These are phyloP conservation scores for Chlamydomonas urium DNA, from an alignment of 139 green algal species.

Conservation along the genomic window DNA sequence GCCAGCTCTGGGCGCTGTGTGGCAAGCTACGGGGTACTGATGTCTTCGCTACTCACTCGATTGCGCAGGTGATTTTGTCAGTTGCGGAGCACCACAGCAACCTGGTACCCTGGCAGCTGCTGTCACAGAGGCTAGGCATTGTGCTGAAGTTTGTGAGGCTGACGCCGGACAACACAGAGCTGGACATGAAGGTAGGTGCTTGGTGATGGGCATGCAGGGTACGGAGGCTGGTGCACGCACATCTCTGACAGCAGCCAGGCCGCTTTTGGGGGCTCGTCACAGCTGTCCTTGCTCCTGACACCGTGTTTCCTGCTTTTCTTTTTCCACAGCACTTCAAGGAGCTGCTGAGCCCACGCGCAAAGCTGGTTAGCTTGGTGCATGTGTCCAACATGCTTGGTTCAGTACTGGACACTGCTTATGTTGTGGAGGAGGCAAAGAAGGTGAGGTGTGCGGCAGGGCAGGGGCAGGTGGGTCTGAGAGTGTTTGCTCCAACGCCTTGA, in stretches of 20 bases:
- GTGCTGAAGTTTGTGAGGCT: constrained; percentile 68
- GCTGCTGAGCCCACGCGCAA: constrained; percentile 53
- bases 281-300: too few relatives aligned
- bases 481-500: too few relatives aligned
- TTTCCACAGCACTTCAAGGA: constrained; percentile 42
- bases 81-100: constrained; percentile 98
- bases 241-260: too few relatives aligned
- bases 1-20: too few relatives aligned
- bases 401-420: constrained; percentile 48
- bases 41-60: not conserved
- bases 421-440: constrained; percentile 56
- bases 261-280: too few relatives aligned
- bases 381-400: constrained; percentile 92
- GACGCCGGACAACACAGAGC: constrained; percentile 55
- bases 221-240: too few relatives aligned
- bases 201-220: not conserved
- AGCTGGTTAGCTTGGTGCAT: constrained; percentile 87
- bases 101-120: constrained; percentile 96
- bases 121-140: constrained; percentile 77
- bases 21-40: too few relatives aligned
- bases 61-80: constrained; percentile 79
- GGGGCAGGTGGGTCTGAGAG: too few relatives aligned
- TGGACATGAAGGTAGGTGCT: constrained; percentile 58
- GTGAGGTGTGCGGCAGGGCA: too few relatives aligned
- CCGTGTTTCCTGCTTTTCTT: not conserved